Percentiles rank a stretch among this genome's conserved stretches.
Conservation (phyloP, 495 filamentous ascomycete genomes). For the Baudoinia panamericana region DNA sequence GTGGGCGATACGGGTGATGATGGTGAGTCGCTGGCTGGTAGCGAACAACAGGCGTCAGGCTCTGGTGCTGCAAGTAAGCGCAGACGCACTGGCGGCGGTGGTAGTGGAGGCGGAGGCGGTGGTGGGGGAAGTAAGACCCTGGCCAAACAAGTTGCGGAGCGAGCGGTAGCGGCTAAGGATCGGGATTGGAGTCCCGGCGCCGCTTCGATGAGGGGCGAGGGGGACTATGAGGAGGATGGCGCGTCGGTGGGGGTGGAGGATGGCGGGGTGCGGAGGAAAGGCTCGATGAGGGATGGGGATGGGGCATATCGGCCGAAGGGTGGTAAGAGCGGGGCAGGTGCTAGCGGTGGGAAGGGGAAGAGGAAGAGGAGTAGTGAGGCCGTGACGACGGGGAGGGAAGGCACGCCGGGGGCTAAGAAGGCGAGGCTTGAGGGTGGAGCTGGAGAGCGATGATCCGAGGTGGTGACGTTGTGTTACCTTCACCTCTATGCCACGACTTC, state of each 20-base stretch:
- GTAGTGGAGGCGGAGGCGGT: neutral
- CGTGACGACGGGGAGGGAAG: too few species aligned
- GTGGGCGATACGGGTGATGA: neutral
- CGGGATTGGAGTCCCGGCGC: conserved; percentile 6
- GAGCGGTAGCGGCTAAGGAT: conserved; percentile 20
- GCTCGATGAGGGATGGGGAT: conserved; percentile 48
- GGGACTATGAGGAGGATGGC: conserved; percentile 33
- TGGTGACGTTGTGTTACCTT: too few species aligned
- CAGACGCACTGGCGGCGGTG: too few species aligned
- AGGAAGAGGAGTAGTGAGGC: conserved; percentile 6
- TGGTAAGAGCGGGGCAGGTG: conserved; percentile 30
- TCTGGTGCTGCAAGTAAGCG: neutral
- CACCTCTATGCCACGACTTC: too few species aligned
- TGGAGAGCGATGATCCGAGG: too few species aligned
- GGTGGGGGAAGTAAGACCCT: conserved; percentile 10
- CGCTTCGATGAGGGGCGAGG: neutral
- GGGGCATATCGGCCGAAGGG: conserved; percentile 58
- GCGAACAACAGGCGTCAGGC: conserved; percentile 24
- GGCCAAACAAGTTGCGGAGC: conserved; percentile 18
- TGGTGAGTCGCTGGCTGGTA: conserved; percentile 51
- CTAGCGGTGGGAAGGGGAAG: conserved; percentile 6
- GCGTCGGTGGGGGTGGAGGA: conserved; percentile 35
- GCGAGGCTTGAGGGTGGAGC: conserved; percentile 18
- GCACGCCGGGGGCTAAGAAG: neutral
- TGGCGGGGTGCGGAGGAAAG: conserved; percentile 41